Evolutionary conservation across 1,284 basidiomycete species (phyloP), one percentile per base, ranked within the genome.

Genomic region (Apiotrichum montevideense): DNA sequence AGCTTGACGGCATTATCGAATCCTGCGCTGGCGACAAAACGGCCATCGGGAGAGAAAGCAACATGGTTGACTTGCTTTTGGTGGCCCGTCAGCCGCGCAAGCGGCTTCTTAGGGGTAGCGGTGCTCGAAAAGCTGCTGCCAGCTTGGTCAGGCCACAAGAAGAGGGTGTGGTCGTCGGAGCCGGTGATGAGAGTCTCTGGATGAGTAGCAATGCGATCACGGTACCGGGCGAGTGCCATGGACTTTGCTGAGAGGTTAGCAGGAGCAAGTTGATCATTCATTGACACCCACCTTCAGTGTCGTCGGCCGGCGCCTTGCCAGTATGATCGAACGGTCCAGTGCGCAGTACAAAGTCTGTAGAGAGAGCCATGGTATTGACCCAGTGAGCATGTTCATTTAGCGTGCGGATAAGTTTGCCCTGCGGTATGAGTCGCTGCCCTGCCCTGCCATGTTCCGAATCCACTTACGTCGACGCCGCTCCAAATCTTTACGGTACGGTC

Each of bases 381-480:
- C 94, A 98, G 71, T 98, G 96, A 0, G 94, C 94, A 68, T 98
- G 96, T 63, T 97, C 93, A 74, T 88, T 91, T 34, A 98, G 79
- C 1, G 86, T 87, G 40, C 82, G 75, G 40, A 81, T 80, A 39
- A 83, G 71, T 66, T 81, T 82, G n/a, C 82, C 82, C 66, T 80
- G 61, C 6, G 13, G 34, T 57, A n/a, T 52, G 55, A 41, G 29
- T 33, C 21, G 21, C 21, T 21, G 21, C 21, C 21, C 21, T 21
- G 21, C 21, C 21, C 21, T 21, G 21, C 37, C 8, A 32, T 15
- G 32, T 21, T 21, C 8, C 41, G 37, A 7, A 39, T 39, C 37
- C 8, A 77, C 81, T 64, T 60, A 88, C 88, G 57, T 81, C 83
- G 47, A 86, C 85, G 33, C 87, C 87, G 72, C 91, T 88, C 95